Evolutionary conservation across 2,329 filamentous ascomycete genomes (phyloP).

Genomic region (Thelonectria blattea): DNA sequence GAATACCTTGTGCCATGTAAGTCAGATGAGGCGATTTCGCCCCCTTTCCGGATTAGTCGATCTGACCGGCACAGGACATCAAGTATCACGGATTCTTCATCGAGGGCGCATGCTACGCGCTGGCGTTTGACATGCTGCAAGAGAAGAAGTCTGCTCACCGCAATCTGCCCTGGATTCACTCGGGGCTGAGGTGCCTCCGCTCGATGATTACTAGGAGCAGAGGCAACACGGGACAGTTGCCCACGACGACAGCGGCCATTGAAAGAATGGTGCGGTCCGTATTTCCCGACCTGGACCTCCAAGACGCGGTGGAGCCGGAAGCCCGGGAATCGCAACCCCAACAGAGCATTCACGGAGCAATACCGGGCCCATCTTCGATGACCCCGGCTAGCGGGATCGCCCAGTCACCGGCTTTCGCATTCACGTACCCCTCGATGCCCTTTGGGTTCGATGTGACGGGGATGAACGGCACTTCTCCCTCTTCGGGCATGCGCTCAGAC

Average conservation of each 20-base stretch:
- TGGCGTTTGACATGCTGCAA: conserved; percentile 52
- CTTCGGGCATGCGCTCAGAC: conserved; percentile 26
- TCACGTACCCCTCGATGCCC: conserved; percentile 40
- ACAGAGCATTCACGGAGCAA: conserved; percentile 19
- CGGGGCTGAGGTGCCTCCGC: conserved; percentile 44
- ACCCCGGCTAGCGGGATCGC: conserved; percentile 16
- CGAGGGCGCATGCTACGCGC: conserved; percentile 47
- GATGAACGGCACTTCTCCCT: conserved; percentile 31
- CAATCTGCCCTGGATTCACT: conserved; percentile 51
- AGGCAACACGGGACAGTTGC: conserved; percentile 29
- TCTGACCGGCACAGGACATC: conserved; percentile 43
- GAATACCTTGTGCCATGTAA: conserved; percentile 48
- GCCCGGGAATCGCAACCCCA: conserved; percentile 25
- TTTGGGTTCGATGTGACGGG: conserved; percentile 36
- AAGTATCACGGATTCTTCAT: conserved; percentile 53
- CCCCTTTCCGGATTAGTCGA: not conserved
- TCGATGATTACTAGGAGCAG: conserved; percentile 40
- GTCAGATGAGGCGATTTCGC: not conserved
- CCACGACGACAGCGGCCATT: conserved; percentile 36
- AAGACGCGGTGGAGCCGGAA: conserved; percentile 27
- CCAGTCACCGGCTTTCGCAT: conserved; percentile 33
- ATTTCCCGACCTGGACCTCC: conserved; percentile 36
- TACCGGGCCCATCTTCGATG: conserved; percentile 29
- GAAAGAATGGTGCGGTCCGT: conserved; percentile 41
- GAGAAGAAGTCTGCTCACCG: conserved; percentile 43